Evolutionary conservation across 2,329 filamentous ascomycete genomes (phyloP).

Genomic region (Colletotrichum plurivorum): DNA sequence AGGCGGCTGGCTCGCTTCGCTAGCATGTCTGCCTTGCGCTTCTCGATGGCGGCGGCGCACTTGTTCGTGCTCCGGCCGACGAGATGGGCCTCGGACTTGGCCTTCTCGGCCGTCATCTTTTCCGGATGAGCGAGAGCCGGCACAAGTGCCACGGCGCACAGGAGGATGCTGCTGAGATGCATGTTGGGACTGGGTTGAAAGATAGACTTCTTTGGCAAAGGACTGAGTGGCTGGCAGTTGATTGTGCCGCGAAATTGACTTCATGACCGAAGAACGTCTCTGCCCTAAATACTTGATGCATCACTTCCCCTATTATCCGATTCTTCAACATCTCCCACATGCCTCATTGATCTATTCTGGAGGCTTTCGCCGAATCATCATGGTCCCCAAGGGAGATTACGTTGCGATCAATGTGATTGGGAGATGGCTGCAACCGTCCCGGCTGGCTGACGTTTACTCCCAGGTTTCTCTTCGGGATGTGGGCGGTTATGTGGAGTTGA

Average conservation of each 20-base stretch:
- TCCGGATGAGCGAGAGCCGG: slow-evolving; percentile 59
- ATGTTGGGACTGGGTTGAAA: background rate
- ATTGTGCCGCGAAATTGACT: background rate
- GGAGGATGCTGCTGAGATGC: slow-evolving; percentile 1
- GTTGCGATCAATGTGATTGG: slow-evolving; percentile 1
- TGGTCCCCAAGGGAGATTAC: slow-evolving; percentile 1
- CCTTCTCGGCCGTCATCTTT: slow-evolving; percentile 62
- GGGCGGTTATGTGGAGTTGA: slow-evolving; percentile 20
- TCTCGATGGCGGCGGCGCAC: slow-evolving; percentile 60
- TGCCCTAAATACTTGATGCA: background rate
- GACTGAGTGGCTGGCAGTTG: background rate
- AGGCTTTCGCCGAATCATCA: background rate
- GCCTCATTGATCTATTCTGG: background rate
- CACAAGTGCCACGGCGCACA: background rate
- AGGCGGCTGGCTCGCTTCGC: slow-evolving; percentile 6
- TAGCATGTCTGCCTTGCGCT: slow-evolving; percentile 61
- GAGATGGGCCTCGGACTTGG: slow-evolving; percentile 63
- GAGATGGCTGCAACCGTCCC: background rate
- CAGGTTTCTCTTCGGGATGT: background rate
- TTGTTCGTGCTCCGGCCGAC: slow-evolving; percentile 54
- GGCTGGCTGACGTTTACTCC: slow-evolving; percentile 12
- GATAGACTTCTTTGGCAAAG: background rate
- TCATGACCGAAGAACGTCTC: background rate
- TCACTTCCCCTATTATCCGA: background rate
- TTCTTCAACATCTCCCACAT: background rate